Evolutionary conservation across 2,329 filamentous ascomycete genomes (phyloP), one percentile per base, ranked within the genome.

Genomic region (Botrytis porri): DNA sequence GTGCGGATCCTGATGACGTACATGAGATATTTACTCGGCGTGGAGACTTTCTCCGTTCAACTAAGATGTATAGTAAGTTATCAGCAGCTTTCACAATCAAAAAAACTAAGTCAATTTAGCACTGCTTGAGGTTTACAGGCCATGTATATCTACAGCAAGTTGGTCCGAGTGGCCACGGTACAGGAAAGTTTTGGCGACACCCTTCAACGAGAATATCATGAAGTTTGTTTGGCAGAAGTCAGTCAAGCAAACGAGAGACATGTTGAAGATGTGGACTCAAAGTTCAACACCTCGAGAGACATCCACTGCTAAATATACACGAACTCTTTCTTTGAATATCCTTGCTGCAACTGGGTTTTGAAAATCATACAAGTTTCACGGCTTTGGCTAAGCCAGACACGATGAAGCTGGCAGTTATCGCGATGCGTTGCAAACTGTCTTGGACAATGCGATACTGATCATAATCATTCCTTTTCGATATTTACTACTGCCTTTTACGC

Each of bases 141-240:
- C 39, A 22, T 64, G 62, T 45, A 64, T 64, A 45, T 64, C 39
- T 18, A 64, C 25, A 45, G 62, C 62, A 64, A 64, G 62, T 20
- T 64, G 62, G 39, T 18, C 39, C 12, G 62, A 45, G n/a, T 64
- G 62, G 39, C 29, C 62, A 45, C 39, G 39, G 25, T 14, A 64
- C 25, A 45, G 39, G 20, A 64, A 64, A 18, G 39, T 64, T 5
- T 45, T 64, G 12, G 62, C 62, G 25, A 64, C 39, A 45, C n/a
- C 39, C 29, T 64, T 64, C 39, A 32, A 64, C 20, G 62, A 64
- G 25, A 45, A 64, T 32, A 64, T 64, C 39, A 64, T 64, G 62
- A 22, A 64, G 20, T 64, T 64, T 20, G 39, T 64, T 64, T 64
- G 62, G 62, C n/a, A 64, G 39, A n/a, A 64, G 62, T 64, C 39